These are phyloP conservation scores for Nakazawaea populi DNA, from an alignment of 805 yeast genomes.

Conservation along the genomic window DNA sequence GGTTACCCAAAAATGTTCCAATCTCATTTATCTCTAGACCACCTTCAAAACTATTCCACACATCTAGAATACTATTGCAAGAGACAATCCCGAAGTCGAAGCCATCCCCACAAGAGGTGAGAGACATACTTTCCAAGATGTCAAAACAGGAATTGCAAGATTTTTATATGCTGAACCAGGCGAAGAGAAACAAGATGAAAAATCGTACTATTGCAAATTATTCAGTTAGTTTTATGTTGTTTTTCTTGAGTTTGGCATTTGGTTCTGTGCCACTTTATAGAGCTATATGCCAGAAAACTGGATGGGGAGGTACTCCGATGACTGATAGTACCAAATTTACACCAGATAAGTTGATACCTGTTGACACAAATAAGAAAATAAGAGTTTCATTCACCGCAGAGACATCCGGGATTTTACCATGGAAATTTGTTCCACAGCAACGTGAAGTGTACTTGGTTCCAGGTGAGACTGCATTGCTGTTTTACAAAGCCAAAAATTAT, in stretches of 20 bases:
- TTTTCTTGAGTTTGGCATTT: conserved; percentile 73
- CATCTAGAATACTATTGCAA: not conserved
- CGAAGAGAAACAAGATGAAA: conserved; percentile 23
- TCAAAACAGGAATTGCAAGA: conserved; percentile 24
- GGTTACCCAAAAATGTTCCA: too few relatives aligned
- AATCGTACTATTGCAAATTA: conserved; percentile 60
- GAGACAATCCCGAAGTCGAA: not conserved
- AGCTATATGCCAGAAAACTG: conserved; percentile 89
- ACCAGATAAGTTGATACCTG: conserved; percentile 82
- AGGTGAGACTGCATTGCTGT: conserved; percentile 96
- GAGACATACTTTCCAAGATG: conserved; percentile 22
- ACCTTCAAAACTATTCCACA: not conserved
- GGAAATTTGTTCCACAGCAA: conserved; percentile 94
- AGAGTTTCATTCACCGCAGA: conserved; percentile 87
- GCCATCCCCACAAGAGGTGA: conserved; percentile 5
- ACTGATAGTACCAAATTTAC: conserved; percentile 79
- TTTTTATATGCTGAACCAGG: conserved; percentile 20
- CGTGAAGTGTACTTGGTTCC: conserved; percentile 89
- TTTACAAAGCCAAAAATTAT: conserved; percentile 84
- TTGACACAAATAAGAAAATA: conserved; percentile 76
- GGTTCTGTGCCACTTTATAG: conserved; percentile 92
- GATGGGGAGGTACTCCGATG: conserved; percentile 93
- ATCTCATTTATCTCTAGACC: not conserved
- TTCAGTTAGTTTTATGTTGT: conserved; percentile 59
- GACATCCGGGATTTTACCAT: conserved; percentile 83